Evolutionary conservation across 164 flowering plant genomes (phyloP).

Genomic region (Aristolochia contorta): DNA sequence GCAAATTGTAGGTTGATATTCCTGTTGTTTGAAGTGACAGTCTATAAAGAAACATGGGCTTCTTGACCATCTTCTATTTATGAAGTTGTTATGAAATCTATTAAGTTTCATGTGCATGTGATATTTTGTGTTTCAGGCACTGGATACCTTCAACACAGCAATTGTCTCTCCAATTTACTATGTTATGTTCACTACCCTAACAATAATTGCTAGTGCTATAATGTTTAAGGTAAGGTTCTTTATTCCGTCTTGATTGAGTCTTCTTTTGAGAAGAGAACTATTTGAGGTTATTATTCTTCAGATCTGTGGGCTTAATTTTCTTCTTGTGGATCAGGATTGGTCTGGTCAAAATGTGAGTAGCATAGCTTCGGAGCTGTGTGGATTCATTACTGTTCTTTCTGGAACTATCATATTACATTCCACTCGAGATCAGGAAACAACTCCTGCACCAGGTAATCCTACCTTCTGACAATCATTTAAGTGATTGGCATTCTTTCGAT

Average conservation of each 20-base stretch:
- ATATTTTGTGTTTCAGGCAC: constrained; percentile 40
- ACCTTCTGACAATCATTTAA: no score
- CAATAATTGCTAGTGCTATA: constrained; percentile 80
- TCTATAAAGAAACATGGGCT: no score
- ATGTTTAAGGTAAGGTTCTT: constrained; percentile 74
- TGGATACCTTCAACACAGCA: constrained; percentile 86
- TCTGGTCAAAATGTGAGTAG: constrained; percentile 69
- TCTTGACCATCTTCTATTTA: no score
- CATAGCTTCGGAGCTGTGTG: constrained; percentile 88
- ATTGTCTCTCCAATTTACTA: constrained; percentile 93
- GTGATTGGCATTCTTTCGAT: no score
- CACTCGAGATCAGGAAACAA: constrained; percentile 64
- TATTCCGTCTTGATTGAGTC: neutral
- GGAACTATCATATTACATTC: constrained; percentile 86
- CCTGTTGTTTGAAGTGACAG: no score
- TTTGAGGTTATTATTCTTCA: neutral
- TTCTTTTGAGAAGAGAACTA: neutral
- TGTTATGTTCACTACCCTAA: constrained; percentile 89
- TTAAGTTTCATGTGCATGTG: neutral
- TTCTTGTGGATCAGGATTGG: constrained; percentile 61
- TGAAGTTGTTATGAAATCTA: no score
- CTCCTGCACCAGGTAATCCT: constrained; percentile 45
- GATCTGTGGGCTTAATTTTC: neutral
- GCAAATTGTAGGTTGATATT: no score
- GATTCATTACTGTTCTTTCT: constrained; percentile 76